Evolutionary conservation across 805 yeast genomes (phyloP), one percentile per base, ranked within the genome.

Genomic region (Diddensiella transvaalensis): DNA sequence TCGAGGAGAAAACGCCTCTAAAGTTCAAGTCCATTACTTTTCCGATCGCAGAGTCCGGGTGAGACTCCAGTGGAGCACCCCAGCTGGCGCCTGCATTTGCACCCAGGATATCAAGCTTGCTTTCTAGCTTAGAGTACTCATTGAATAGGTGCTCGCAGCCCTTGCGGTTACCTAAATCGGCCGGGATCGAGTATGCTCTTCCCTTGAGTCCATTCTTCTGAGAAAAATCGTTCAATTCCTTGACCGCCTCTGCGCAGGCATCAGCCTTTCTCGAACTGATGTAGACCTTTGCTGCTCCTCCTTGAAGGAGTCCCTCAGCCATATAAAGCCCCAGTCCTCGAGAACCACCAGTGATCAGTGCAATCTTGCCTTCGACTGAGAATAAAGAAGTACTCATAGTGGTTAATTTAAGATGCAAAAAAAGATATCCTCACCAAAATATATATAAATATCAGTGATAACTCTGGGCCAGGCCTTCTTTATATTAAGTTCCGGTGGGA

Each of bases 71-170:
- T 10, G 77, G 77, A 1, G 79, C 82, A 17, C 89, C 90, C 90
- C 90, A 84, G 11, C 83, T 67, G 5, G 89, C 88, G 24, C 91
- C 91, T 3, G 91, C 90, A 59, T 84, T 85, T 42, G 89, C 87
- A 57, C 82, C 72, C 53, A 84, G 71, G 51, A 84, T 81, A 63
- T 84, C 80, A 32, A 83, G 72, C 57, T 73, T 70, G 11, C 59
- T 22, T 22, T 76, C 75, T 18, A 60, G 61, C 48, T 66, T 62
- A 13, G 63, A 51, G 13, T 76, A 75, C 33, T 70, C 72, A 3
- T 70, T 63, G 42, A 58, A 65, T 52, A 84, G 74, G 18, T 64
- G 54, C 46, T 69, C 65, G 43, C 74, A 73, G 6, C 83, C 85
- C 10, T 62, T 68, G 33, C 72, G 75, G 33, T 64, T 68, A 15